phyloP scores from a whole-genome alignment of 2,329 filamentous ascomycete species.

The Furcasterigmium sp. region DNA sequence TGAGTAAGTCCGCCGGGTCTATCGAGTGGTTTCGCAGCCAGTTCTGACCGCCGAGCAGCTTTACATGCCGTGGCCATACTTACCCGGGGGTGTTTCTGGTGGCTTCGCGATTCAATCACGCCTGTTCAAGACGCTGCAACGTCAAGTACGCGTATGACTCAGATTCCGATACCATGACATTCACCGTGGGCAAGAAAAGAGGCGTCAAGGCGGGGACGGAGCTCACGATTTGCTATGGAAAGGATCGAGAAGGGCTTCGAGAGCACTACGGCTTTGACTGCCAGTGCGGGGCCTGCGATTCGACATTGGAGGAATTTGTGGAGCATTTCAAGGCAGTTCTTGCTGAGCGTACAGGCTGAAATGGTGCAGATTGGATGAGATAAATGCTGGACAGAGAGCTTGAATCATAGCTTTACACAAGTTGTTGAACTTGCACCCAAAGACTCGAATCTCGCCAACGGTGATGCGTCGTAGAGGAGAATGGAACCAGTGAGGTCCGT shows the following conservation, averaged over 20 bases:
- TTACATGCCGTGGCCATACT: constrained; percentile 16
- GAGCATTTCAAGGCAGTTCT: too few relatives aligned
- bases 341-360: too few relatives aligned
- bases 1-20: constrained; percentile 26
- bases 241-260: constrained; percentile 28
- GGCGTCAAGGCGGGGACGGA: constrained; percentile 37
- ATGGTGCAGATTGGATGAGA: too few relatives aligned
- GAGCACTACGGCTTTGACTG: constrained; percentile 48
- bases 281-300: constrained; percentile 39
- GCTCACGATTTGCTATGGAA: constrained; percentile 46
- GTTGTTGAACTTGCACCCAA: too few relatives aligned
- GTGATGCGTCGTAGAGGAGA: too few relatives aligned
- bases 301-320: neutral
- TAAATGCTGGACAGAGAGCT: too few relatives aligned
- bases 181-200: constrained; percentile 27
- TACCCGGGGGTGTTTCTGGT: constrained; percentile 40
- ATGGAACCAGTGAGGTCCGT: too few relatives aligned
- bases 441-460: too few relatives aligned
- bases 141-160: constrained; percentile 38
- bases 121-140: constrained; percentile 38
- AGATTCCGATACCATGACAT: constrained; percentile 26
- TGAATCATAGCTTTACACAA: too few relatives aligned
- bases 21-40: neutral
- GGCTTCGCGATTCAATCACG: constrained; percentile 54
- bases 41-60: constrained; percentile 15